A percentile compares a stretch with the other conserved stretches of the same genome.
Evolutionary conservation across 305 asterid species (phyloP).

Genomic region (Plantago rigida): DNA sequence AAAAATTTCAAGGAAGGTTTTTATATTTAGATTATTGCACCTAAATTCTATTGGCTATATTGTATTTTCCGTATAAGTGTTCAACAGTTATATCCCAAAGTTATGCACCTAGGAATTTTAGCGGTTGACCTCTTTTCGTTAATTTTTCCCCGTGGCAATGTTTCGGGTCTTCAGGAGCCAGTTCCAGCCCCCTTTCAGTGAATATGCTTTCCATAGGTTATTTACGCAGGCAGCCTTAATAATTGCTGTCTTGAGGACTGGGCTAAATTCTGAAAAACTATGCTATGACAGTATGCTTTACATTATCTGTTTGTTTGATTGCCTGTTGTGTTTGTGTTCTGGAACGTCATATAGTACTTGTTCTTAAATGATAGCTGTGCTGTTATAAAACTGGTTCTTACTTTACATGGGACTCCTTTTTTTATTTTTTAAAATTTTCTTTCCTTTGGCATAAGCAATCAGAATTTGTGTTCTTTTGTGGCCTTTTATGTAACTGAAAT

Average conservation of each 20-base stretch:
- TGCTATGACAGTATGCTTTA: not conserved
- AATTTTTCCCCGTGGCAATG: too few species aligned
- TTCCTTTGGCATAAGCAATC: too few species aligned
- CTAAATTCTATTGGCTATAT: not conserved
- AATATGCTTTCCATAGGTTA: not conserved
- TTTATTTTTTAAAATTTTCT: too few species aligned
- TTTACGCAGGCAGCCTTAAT: not conserved
- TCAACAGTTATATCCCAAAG: too few species aligned
- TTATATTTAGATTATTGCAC: not conserved
- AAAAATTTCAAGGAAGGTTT: not conserved
- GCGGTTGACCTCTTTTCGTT: too few species aligned
- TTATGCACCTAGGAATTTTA: too few species aligned
- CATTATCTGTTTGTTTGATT: constrained; percentile 7
- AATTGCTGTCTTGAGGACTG: not conserved
- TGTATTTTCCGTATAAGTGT: too few species aligned
- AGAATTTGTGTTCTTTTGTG: not conserved
- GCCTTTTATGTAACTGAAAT: constrained; percentile 1
- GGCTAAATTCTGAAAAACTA: not conserved
- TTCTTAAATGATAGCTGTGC: constrained; percentile 1
- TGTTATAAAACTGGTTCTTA: not conserved
- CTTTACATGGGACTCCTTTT: not conserved
- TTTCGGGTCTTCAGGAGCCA: not conserved
- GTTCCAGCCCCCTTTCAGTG: not conserved
- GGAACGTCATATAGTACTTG: not conserved
- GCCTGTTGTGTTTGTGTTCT: constrained; percentile 2